phyloP scores from a whole-genome alignment of 2,329 filamentous ascomycete genomes.

The Atkinsonella texensis region DNA sequence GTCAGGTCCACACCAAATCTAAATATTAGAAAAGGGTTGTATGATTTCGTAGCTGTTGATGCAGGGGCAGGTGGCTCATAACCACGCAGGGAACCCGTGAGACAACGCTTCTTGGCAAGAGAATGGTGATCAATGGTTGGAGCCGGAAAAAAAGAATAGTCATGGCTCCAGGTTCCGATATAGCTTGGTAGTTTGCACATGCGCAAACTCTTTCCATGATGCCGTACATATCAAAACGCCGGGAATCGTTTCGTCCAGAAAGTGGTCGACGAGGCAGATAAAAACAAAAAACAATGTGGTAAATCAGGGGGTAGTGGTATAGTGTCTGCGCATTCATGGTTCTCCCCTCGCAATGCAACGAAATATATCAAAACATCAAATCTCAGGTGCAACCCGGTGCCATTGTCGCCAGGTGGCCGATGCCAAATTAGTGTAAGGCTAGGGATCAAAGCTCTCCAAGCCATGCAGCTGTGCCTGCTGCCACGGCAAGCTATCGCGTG shows the following conservation, averaged over 20 bases:
- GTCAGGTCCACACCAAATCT: neutral
- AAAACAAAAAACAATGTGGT: neutral
- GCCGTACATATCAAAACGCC: slow-evolving; percentile 8
- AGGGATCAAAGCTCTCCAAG: neutral
- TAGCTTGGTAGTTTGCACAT: neutral
- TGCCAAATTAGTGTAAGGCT: neutral
- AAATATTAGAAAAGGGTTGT: slow-evolving; percentile 7
- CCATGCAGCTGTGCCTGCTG: neutral
- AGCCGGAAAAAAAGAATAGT: neutral
- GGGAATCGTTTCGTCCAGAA: slow-evolving; percentile 5
- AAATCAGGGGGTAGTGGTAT: slow-evolving; percentile 4
- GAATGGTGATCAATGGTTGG: neutral
- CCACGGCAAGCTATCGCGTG: neutral
- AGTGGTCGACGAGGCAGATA: neutral
- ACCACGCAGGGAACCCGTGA: neutral
- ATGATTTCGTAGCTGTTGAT: neutral
- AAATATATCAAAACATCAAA: slow-evolving; percentile 1
- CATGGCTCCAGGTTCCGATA: neutral
- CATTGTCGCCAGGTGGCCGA: neutral
- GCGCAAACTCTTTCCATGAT: neutral
- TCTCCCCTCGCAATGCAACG: slow-evolving; percentile 4
- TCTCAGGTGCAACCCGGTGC: neutral
- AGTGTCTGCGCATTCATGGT: slow-evolving; percentile 2
- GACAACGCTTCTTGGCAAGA: neutral
- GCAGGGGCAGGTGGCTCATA: neutral